Base-by-base conservation (phyloP, 2,329 filamentous ascomycete genomes). In the Fusarium napiforme region DNA sequence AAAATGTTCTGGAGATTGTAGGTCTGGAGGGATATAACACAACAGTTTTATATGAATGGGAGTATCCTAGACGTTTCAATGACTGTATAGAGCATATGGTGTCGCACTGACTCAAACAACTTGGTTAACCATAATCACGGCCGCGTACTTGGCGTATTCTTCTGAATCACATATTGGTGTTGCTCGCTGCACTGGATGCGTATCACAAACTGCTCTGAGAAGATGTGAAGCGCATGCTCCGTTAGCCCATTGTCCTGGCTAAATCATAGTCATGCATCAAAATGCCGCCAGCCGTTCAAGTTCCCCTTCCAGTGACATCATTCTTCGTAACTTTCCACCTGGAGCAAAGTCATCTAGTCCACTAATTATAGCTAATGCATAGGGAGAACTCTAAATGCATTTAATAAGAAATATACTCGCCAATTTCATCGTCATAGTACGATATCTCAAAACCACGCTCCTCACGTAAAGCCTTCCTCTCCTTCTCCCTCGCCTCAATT, bases 151-250 rank as follows among this genome's bases (percentile, higher is more conserved):
- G 18, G 10, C 18, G 9, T 14, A 12, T 40, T 40, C 7, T 14
- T 21, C 37, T 40, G 8, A 21, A 40, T 40, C 19, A 40, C 11
- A 11, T 2, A 40, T 40, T 14, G 8, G 37, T 14, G 1, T 7
- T 21, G 7, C 11, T 21, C 11, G 37, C 37, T 14, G 12, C 37
- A 40, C 7, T 40, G 19, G 3, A 37, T 37, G 9, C 1, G 10
- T 1, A 37, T 19, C 18, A 11, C 18, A 19, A 11, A 19, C 36
- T 37, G 5, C 36, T 36, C 16, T 4, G 0, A 36, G 0, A 8
- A 36, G 15, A 36, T 18, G 9, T 18, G 34, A 36, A 36, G 16
- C 15, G 19, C 37, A 40, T 8, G 11, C 11, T 21, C 2, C 6
- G 37, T 18, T 21, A 5, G 19, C 37, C 19, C 7, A 14, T 14